Evolutionary conservation across 1,284 basidiomycete species (phyloP).

Genomic region (Sporisorium reilianum): DNA sequence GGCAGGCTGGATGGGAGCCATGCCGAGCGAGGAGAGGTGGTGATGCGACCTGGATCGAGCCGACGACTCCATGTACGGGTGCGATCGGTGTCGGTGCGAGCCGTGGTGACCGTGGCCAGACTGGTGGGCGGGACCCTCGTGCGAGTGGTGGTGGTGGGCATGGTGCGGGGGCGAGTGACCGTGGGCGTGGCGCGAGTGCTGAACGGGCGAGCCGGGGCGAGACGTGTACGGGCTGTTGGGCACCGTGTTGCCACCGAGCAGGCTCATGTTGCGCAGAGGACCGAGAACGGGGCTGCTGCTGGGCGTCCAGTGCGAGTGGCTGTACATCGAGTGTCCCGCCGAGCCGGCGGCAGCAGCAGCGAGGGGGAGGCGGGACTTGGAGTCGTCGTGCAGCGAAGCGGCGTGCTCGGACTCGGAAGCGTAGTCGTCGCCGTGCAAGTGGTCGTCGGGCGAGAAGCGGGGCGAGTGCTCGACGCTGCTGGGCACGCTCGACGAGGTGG

Average conservation of each 20-base stretch:
- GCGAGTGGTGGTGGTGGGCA: constrained; percentile 44
- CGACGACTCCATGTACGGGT: constrained; percentile 59
- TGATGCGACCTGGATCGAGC: constrained; percentile 63
- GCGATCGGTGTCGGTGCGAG: constrained; percentile 64
- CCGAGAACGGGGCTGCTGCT: constrained; percentile 67
- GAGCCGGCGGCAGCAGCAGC: constrained; percentile 10
- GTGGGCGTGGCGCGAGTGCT: constrained; percentile 31
- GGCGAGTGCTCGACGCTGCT: constrained; percentile 65
- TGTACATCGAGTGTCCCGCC: constrained; percentile 17
- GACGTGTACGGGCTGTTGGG: constrained; percentile 64
- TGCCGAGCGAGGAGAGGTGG: constrained; percentile 61
- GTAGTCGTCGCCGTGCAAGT: constrained; percentile 59
- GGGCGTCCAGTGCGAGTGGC: constrained; percentile 61
- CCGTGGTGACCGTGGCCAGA: constrained; percentile 65
- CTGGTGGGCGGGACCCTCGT: constrained; percentile 63
- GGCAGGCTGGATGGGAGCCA: constrained; percentile 31
- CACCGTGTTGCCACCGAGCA: constrained; percentile 64
- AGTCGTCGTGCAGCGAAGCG: constrained; percentile 37
- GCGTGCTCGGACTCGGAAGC: constrained; percentile 57
- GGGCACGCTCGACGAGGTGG: constrained; percentile 63
- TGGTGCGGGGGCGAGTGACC: constrained; percentile 44
- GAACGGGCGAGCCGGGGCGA: constrained; percentile 61
- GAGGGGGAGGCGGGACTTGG: constrained; percentile 31
- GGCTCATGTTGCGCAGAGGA: constrained; percentile 65
- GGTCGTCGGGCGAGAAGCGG: constrained; percentile 62